phyloP scores from a whole-genome alignment of 2,329 filamentous ascomycete species.

The Scolecobasidium constrictum region DNA sequence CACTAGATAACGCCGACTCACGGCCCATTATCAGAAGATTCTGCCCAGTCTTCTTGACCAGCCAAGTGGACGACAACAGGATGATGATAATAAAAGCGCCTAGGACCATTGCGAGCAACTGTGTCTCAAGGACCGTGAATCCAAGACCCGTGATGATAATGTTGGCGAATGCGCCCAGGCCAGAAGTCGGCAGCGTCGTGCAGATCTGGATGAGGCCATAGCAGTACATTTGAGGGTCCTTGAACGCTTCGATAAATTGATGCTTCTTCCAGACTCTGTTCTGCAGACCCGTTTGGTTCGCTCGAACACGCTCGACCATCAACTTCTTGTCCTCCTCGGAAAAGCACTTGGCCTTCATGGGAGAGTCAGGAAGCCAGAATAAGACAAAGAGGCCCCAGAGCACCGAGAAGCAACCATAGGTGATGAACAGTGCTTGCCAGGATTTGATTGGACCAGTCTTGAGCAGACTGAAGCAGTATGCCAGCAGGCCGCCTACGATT shows the following conservation, averaged over 20 bases:
- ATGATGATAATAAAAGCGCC: slow-evolving; percentile 65
- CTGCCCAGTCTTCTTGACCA: slow-evolving; percentile 59
- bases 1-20: slow-evolving; percentile 56
- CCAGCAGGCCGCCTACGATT: slow-evolving; percentile 59
- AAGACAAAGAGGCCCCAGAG: slow-evolving; percentile 55
- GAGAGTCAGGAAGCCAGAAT: slow-evolving; percentile 56
- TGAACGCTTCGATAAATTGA: slow-evolving; percentile 16
- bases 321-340: slow-evolving; percentile 53
- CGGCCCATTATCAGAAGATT: slow-evolving; percentile 59
- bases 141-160: slow-evolving; percentile 63
- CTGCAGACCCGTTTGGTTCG: slow-evolving; percentile 34
- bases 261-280: slow-evolving; percentile 21
- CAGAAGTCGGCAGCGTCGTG: slow-evolving; percentile 63
- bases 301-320: slow-evolving; percentile 34
- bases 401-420: slow-evolving; percentile 53
- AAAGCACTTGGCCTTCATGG: slow-evolving; percentile 62
- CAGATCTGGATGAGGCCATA: slow-evolving; percentile 56
- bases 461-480: slow-evolving; percentile 37
- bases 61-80: slow-evolving; percentile 53
- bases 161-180: slow-evolving; percentile 61
- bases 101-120: slow-evolving; percentile 64
- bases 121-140: slow-evolving; percentile 56
- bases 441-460: slow-evolving; percentile 42
- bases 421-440: slow-evolving; percentile 60
- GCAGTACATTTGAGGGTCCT: slow-evolving; percentile 37